These are phyloP conservation scores for Pyrus betulifolia DNA, from an alignment of 306 rosid species.

Conservation along the genomic window DNA sequence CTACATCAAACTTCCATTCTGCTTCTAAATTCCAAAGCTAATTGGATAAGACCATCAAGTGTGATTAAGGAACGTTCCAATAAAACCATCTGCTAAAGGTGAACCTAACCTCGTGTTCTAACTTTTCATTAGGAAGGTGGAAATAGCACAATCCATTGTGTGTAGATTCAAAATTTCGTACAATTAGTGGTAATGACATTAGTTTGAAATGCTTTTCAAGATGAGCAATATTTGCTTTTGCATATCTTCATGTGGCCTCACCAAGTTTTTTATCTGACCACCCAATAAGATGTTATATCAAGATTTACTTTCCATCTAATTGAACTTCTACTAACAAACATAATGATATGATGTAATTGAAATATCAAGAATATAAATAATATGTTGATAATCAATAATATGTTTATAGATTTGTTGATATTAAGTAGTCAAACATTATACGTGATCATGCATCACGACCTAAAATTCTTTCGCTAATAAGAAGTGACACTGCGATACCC, in stretches of 20 bases:
- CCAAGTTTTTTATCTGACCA: too few species aligned
- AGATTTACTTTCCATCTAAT: neutral
- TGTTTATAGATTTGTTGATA: neutral
- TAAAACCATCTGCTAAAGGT: neutral
- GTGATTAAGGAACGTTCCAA: constrained; percentile 21
- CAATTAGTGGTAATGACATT: neutral
- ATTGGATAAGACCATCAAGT: constrained; percentile 32
- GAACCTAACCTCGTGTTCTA: neutral
- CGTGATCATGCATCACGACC: neutral
- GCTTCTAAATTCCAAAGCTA: constrained; percentile 25
- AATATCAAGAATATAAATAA: too few species aligned
- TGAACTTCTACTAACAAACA: too few species aligned
- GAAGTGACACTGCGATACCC: neutral
- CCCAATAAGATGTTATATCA: neutral
- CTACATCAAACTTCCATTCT: constrained; percentile 24
- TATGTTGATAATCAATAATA: neutral
- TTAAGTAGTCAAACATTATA: neutral
- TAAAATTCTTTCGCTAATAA: too few species aligned
- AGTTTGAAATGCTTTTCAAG: neutral
- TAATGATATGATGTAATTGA: too few species aligned
- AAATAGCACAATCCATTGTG: neutral
- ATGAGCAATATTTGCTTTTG: neutral
- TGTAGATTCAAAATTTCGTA: neutral
- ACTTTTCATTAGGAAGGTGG: neutral
- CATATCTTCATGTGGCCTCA: too few species aligned